Percentiles rank a stretch among this genome's conserved stretches.
Conservation (phyloP, 2,329 filamentous ascomycete genomes). For the Microdochium bolleyi region DNA sequence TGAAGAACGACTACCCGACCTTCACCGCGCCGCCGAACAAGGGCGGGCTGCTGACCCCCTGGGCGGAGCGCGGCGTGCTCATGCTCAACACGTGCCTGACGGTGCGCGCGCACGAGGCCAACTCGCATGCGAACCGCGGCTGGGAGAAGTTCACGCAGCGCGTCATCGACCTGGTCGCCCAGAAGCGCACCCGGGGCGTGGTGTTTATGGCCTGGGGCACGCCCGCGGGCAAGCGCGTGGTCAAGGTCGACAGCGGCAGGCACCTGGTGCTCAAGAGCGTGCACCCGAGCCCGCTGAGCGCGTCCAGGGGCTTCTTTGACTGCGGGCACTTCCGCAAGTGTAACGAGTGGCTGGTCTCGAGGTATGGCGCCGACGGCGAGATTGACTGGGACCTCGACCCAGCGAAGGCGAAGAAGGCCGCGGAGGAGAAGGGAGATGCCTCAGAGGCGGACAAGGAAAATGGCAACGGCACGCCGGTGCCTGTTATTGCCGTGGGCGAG, state of each 20-base stretch:
- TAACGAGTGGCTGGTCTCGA: conserved; percentile 73
- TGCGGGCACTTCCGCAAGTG: conserved; percentile 74
- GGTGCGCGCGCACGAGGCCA: conserved; percentile 81
- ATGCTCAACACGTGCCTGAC: conserved; percentile 94
- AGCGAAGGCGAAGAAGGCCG: conserved; percentile 14
- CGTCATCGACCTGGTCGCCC: conserved; percentile 79
- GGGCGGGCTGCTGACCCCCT: conserved; percentile 78
- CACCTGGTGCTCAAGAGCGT: conserved; percentile 82
- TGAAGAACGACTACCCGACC: conserved; percentile 79
- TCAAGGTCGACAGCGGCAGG: conserved; percentile 60
- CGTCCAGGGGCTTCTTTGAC: conserved; percentile 72
- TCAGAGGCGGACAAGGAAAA: conserved; percentile 7
- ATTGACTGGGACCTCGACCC: conserved; percentile 73
- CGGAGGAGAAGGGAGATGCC: conserved; percentile 7
- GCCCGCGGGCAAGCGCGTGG: conserved; percentile 72
- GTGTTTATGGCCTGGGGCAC: conserved; percentile 94
- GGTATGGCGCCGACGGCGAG: conserved; percentile 71
- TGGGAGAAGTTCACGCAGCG: conserved; percentile 94
- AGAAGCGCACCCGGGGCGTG: conserved; percentile 69
- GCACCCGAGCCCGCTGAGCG: conserved; percentile 91
- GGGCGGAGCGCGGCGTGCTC: conserved; percentile 88
- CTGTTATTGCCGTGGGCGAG: conserved; percentile 14
- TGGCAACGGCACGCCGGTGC: conserved; percentile 6
- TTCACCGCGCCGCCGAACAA: conserved; percentile 71
- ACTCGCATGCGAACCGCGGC: conserved; percentile 75